These are phyloP conservation scores for Coniochaeta pulveracea DNA, from an alignment of 2,329 filamentous ascomycete genomes.

Conservation along the genomic window DNA sequence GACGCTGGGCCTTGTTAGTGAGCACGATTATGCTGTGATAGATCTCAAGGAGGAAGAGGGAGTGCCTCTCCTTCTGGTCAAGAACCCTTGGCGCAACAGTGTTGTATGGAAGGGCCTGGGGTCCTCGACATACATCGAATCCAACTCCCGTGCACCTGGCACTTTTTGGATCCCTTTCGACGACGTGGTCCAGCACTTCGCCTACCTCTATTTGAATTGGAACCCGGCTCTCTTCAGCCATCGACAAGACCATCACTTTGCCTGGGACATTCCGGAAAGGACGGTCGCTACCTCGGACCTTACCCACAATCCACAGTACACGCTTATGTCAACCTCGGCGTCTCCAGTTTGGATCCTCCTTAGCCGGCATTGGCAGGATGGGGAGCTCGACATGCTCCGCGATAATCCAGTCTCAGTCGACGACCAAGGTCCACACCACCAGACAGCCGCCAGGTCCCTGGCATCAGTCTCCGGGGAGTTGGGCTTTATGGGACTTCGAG, in stretches of 20 bases:
- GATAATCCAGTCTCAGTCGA: constrained; percentile 15
- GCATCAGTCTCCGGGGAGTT: constrained; percentile 39
- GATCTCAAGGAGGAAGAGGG: constrained; percentile 55
- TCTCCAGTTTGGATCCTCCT: constrained; percentile 75
- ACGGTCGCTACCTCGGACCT: constrained; percentile 39
- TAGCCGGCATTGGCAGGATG: constrained; percentile 72
- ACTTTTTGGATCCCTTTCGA: constrained; percentile 91
- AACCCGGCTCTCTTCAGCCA: constrained; percentile 73
- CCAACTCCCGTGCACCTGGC: constrained; percentile 40
- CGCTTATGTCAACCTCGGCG: constrained; percentile 44
- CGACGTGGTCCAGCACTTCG: constrained; percentile 81
- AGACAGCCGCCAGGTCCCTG: constrained; percentile 15
- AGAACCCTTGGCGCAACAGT: constrained; percentile 92
- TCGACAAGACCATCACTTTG: constrained; percentile 83
- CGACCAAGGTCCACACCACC: background rate
- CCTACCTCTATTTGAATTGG: constrained; percentile 96
- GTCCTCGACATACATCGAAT: constrained; percentile 18
- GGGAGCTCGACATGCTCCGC: constrained; percentile 45
- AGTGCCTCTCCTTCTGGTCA: constrained; percentile 64
- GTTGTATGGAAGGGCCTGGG: constrained; percentile 55
- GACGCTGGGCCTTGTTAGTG: constrained; percentile 69
- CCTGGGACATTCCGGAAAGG: constrained; percentile 52
- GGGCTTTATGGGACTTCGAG: constrained; percentile 80
- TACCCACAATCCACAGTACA: constrained; percentile 60
- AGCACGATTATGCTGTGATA: constrained; percentile 90